These are phyloP conservation scores for Fraxinus latifolia DNA, from an alignment of 305 asterid genomes.

Conservation along the genomic window DNA sequence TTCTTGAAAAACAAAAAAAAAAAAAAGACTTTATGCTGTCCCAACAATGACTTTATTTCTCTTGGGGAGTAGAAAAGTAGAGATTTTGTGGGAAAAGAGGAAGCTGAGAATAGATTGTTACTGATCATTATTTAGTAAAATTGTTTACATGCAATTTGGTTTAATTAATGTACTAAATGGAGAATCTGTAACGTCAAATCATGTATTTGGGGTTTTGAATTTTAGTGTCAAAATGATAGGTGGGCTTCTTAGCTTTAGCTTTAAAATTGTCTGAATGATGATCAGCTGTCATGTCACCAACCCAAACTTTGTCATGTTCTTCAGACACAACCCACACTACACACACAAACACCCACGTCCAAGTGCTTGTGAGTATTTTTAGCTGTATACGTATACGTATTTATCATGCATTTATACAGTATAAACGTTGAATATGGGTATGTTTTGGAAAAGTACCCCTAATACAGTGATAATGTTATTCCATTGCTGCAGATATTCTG, in stretches of 20 bases:
- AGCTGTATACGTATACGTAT: neutral
- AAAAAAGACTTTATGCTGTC: neutral
- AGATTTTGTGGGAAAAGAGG: conserved; percentile 1
- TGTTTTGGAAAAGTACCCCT: neutral
- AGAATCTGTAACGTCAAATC: conserved; percentile 85
- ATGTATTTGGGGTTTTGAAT: conserved; percentile 48
- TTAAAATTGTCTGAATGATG: conserved; percentile 10
- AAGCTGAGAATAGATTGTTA: neutral
- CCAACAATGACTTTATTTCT: neutral
- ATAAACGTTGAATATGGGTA: neutral
- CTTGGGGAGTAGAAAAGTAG: neutral
- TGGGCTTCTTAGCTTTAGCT: conserved; percentile 6
- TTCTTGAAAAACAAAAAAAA: neutral
- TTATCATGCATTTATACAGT: neutral
- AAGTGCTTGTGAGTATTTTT: neutral
- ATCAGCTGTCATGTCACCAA: conserved; percentile 30
- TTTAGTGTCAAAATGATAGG: conserved; percentile 29
- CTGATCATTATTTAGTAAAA: neutral
- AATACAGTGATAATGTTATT: too few species aligned
- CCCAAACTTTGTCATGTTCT: conserved; percentile 15
- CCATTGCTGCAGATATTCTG: too few species aligned
- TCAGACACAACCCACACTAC: neutral
- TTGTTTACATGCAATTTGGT: neutral
- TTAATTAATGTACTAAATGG: neutral
- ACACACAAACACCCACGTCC: neutral